These are phyloP conservation scores for Candida sphagnicola DNA, from an alignment of 805 yeast genomes.

Conservation along the genomic window DNA sequence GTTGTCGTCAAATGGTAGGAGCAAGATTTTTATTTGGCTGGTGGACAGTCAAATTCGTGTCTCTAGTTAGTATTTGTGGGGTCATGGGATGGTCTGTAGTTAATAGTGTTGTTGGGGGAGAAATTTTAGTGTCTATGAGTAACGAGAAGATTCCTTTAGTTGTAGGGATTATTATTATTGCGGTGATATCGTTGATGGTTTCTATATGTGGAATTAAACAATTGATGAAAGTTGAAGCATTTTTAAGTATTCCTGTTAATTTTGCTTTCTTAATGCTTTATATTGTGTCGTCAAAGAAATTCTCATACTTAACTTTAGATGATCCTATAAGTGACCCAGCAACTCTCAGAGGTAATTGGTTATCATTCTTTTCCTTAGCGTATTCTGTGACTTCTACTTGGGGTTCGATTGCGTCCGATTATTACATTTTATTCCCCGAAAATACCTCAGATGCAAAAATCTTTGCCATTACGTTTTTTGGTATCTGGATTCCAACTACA, in stretches of 20 bases:
- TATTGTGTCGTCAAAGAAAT: slow-evolving; percentile 52
- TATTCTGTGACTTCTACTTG: slow-evolving; percentile 83
- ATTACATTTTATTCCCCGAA: slow-evolving; percentile 78
- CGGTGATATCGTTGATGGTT: slow-evolving; percentile 57
- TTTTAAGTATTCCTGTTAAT: slow-evolving; percentile 65
- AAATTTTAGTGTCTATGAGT: slow-evolving; percentile 65
- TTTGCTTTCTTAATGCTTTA: slow-evolving; percentile 66
- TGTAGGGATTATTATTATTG: slow-evolving; percentile 71
- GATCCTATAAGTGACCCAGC: slow-evolving; percentile 24
- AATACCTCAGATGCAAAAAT: slow-evolving; percentile 52
- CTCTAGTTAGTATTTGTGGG: slow-evolving; percentile 68
- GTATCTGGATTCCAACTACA: slow-evolving; percentile 66
- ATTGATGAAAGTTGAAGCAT: slow-evolving; percentile 62
- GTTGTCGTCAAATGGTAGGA: slow-evolving; percentile 84
- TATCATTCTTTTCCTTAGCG: slow-evolving; percentile 67
- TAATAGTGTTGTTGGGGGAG: slow-evolving; percentile 87
- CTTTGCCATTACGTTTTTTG: slow-evolving; percentile 60
- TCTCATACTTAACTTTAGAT: slow-evolving; percentile 22
- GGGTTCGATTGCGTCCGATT: slow-evolving; percentile 86
- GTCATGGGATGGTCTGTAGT: slow-evolving; percentile 92
- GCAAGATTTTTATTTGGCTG: slow-evolving; percentile 81
- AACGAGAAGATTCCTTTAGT: slow-evolving; percentile 63
- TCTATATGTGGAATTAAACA: slow-evolving; percentile 78
- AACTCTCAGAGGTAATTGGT: slow-evolving; percentile 61
- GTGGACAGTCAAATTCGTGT: slow-evolving; percentile 76